phyloP scores from a whole-genome alignment of 2,329 filamentous ascomycete genomes.

The Didymellaceae sp. region DNA sequence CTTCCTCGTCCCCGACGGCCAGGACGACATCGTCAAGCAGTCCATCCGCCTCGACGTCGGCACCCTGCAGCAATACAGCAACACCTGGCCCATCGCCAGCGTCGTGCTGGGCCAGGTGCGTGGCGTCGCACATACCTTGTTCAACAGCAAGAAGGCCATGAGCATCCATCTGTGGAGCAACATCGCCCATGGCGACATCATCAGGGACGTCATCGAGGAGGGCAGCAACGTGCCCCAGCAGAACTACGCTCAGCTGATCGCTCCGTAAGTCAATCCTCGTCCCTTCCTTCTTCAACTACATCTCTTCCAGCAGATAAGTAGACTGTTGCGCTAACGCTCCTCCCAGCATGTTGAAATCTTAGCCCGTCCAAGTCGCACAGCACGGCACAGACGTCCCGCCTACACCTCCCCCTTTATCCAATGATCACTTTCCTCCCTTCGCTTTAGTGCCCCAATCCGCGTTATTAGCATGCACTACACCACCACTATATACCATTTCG shows the following conservation, averaged over 20 bases:
- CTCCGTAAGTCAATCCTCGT: constrained; percentile 40
- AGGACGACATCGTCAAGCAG: constrained; percentile 73
- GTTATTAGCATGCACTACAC: constrained; percentile 8
- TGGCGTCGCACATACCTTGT: constrained; percentile 78
- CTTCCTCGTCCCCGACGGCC: constrained; percentile 55
- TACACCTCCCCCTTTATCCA: too few species aligned
- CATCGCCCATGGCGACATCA: constrained; percentile 44
- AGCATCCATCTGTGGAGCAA: constrained; percentile 49
- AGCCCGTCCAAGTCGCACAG: constrained; percentile 4
- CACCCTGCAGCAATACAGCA: constrained; percentile 70
- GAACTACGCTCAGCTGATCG: constrained; percentile 44
- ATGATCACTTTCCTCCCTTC: constrained; percentile 7
- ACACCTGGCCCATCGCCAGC: constrained; percentile 75
- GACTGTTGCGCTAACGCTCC: constrained; percentile 1
- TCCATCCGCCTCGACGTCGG: constrained; percentile 80
- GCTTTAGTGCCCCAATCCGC: constrained; percentile 2
- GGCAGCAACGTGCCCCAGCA: constrained; percentile 40
- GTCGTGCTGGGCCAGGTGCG: constrained; percentile 76
- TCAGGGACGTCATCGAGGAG: constrained; percentile 44
- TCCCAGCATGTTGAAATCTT: constrained; percentile 43
- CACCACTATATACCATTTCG: constrained; percentile 10
- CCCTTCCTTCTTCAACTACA: too few species aligned
- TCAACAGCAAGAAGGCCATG: constrained; percentile 52
- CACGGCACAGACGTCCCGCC: too few species aligned
- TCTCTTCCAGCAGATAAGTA: too few species aligned